Conservation (phyloP, 768 basidiomycete species). For the Leccinum broughii region DNA sequence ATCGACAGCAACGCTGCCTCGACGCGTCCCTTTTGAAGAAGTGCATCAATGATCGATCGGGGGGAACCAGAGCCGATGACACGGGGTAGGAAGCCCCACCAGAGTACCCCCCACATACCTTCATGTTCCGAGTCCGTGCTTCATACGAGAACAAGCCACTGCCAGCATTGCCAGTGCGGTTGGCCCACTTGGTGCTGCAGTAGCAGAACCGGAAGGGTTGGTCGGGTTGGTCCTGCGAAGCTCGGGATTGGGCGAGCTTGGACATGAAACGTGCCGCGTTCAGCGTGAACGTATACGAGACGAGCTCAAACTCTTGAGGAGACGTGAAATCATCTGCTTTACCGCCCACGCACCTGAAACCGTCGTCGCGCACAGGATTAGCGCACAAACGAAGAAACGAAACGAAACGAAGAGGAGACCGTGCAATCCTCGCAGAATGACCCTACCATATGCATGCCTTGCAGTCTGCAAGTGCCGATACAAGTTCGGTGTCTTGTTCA, state of each 20-base stretch:
- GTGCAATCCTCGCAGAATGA: neutral
- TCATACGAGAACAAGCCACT: conserved; percentile 19
- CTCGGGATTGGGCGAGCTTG: conserved; percentile 15
- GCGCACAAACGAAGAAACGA: neutral
- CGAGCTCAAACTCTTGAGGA: conserved; percentile 27
- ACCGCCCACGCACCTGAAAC: conserved; percentile 27
- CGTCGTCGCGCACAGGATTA: neutral
- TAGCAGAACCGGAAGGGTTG: conserved; percentile 28
- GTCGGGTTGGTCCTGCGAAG: neutral
- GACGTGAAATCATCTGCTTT: conserved; percentile 23
- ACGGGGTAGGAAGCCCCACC: neutral
- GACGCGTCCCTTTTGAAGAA: conserved; percentile 22
- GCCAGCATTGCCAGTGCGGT: conserved; percentile 16
- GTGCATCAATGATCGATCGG: too few species aligned
- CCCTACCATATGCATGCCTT: conserved; percentile 28
- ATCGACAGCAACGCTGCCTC: conserved; percentile 18
- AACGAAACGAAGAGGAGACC: neutral
- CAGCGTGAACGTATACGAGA: conserved; percentile 26
- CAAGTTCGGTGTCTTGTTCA: conserved; percentile 25
- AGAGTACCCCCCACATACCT: conserved; percentile 11
- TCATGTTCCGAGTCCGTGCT: conserved; percentile 25
- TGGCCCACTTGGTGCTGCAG: conserved; percentile 27
- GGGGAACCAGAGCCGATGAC: neutral
- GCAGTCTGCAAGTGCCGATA: conserved; percentile 23
- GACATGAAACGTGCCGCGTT: conserved; percentile 26